Base-by-base conservation (phyloP, 2,329 filamentous ascomycete species). In the Daldinia sp. region DNA sequence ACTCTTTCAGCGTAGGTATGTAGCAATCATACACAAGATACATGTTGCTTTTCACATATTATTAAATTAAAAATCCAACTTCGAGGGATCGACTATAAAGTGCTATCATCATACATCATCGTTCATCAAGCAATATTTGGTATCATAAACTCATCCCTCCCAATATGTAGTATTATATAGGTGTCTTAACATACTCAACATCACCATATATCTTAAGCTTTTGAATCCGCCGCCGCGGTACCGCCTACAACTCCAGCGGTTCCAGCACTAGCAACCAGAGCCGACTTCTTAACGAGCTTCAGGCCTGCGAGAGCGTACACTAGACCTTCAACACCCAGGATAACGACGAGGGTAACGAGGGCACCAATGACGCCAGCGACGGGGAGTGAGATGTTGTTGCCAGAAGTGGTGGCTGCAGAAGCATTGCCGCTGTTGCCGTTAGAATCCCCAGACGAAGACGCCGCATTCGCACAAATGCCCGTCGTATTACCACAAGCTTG, bases 281-380 rank as follows among this genome's bases (percentile, higher is more conserved):
- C 75, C 9, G 80, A 79, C 77, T 82, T 84, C 74, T 80, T 83
- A 53, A 81, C 80, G 17, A 85, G 68, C 21, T 80, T 79, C 63
- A 84, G 68, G 9, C 82, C 82, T 4, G 76, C 78, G 4, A 81
- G 11, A 13, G 77, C 69, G 70, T 83, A 74, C 41, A 82, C 72
- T 11, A 82, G 71, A 8, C 74, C 79, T 72, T 83, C 77, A 17
- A 82, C 34, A 11, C 77, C 79, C 37, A 84, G 75, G 13, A 86
- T 77, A 9, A 84, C 81, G 8, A 79, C 78, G 4, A 87, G 75
- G 0, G 84, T 85, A 34, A 91, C 81, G 67, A 93, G 76, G 41
- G 93, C 91, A 43, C 92, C 89, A 51, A 96, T 93, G 4, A 94
- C 92, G 52, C 93, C 92, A 0, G 91, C 92, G n/a, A 94, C 87